Evolutionary conservation across 2,329 filamentous ascomycete species (phyloP).

Genomic region (Lasiodiplodia hormozganensis): DNA sequence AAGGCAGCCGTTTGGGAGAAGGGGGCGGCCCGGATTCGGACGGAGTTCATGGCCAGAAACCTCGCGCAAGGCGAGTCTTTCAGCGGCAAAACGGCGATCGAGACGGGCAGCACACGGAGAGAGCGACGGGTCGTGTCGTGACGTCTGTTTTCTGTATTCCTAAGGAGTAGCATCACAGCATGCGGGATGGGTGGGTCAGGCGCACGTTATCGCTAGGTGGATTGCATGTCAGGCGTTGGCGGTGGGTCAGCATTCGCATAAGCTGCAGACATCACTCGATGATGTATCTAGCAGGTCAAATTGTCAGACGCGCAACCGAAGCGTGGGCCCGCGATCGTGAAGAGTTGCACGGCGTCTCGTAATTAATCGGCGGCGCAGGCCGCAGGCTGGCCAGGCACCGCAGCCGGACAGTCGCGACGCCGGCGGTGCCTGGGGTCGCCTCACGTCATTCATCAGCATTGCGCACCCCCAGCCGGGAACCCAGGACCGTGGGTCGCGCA

Average conservation of each 20-base stretch:
- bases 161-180: conserved; percentile 9
- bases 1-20: conserved; percentile 75
- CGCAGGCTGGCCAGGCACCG: conserved; percentile 14
- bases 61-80: conserved; percentile 35
- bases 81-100: conserved; percentile 47
- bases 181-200: conserved; percentile 4
- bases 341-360: neutral
- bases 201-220: conserved; percentile 3
- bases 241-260: neutral
- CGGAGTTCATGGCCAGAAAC: conserved; percentile 45
- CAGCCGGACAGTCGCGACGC: neutral
- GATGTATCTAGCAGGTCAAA: neutral
- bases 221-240: conserved; percentile 16
- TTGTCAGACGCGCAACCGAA: neutral
- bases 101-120: conserved; percentile 45
- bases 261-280: neutral
- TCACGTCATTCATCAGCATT: conserved; percentile 19
- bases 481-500: conserved; percentile 26
- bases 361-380: conserved; percentile 10
- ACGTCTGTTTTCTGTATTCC: conserved; percentile 10
- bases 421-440: conserved; percentile 7
- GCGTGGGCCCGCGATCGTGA: neutral
- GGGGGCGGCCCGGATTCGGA: conserved; percentile 60
- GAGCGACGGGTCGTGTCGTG: conserved; percentile 38
- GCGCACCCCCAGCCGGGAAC: conserved; percentile 17